Evolutionary conservation across 257 asterid genomes (phyloP), one percentile per base, ranked within the genome.

Genomic region (Solanum pinnatisectum): DNA sequence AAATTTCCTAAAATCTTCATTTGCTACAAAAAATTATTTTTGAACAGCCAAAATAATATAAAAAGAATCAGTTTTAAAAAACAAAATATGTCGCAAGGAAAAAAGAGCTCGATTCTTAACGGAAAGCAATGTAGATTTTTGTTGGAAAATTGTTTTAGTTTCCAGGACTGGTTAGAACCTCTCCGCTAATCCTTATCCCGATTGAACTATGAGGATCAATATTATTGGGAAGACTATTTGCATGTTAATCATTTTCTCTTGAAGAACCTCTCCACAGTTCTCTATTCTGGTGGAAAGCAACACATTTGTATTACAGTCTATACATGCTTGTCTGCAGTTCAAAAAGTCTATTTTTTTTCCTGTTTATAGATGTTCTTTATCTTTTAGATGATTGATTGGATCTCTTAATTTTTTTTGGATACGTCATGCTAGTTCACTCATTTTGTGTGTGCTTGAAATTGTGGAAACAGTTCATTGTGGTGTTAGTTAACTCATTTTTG

Each of bases 401-500:
- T 79, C 84, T 27, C 37, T 79, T 42, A 42, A 42, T 79, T 79
- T 42, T 78, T 78, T 20, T 79, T 40, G 22, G 25, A 39, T 76
- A 91, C 92, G 35, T 79, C 63, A 6, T 72, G 79, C 72, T 87
- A 87, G 67, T 86, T n/a, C 70, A 88, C 90, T 83, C 79, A 89
- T 40, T 78, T 40, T 78, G 60, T 81, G 23, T 87, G 85, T 83
- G 84, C 88, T 18, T 88, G 84, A 87, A 88, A 89, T 87, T 86
- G 83, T 86, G 87, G 90, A 71, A 91, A 89, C 98, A 97, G 99
- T 94, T 92, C 39, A 36, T 36, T 36, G 39, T 36, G 39, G 39
- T 36, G 39, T 36, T 87, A 88, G 71, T 84, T 16, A 77, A 88
- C 90, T 88, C 83, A 87, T 90, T 87, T 88, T 67, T 83, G 18